Evolutionary conservation across 768 basidiomycete species (phyloP), one percentile per base, ranked within the genome.

Genomic region (Suillus alpinus): DNA sequence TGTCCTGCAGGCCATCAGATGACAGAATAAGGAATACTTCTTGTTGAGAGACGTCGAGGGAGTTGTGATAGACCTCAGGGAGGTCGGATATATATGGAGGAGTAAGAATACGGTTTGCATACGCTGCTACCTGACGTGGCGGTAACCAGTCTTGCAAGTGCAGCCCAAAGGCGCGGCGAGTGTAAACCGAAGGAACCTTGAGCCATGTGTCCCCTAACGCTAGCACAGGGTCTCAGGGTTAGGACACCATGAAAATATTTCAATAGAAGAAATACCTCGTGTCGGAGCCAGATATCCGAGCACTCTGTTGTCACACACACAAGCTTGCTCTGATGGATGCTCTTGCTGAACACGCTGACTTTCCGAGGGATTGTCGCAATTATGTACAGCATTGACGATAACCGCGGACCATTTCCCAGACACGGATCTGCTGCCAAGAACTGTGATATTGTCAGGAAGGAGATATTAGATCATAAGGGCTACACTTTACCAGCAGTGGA

Each of bases 1-100:
- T 56, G 63, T 83, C 81, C 2, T 68, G 59, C 16, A 83, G 66
- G n/a, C 82, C 81, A 56, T 83, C 82, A 3, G 80, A 80, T 57
- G 76, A 79, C n/a, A 77, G 66, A 55, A 82, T 71, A 44, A 83
- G 66, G 59, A 75, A 67, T 1, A 49, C 60, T 36, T 71, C 77
- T n/a, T 62, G 65, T 46, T 57, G 51, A 7, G 69, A 18, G 23
- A 52, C 26, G 36, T 67, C 64, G 23, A 80, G 65, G 16, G 64
- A 71, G 18, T 68, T 63, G 65, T 81, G 78, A 32, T 75, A 67
- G 26, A 78, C 75, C 57, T 81, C 81, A 20, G 80, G 77, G 18
- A 69, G 51, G 63, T 65, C 67, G 32, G 79, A 81, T 10, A 82
- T 71, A 66, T 82, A 82, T 16, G 81, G 81, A 20, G 82, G 81